Evolutionary conservation across 2,329 filamentous ascomycete species (phyloP), one percentile per base, ranked within the genome.

Genomic region (Colletotrichum shisoi): DNA sequence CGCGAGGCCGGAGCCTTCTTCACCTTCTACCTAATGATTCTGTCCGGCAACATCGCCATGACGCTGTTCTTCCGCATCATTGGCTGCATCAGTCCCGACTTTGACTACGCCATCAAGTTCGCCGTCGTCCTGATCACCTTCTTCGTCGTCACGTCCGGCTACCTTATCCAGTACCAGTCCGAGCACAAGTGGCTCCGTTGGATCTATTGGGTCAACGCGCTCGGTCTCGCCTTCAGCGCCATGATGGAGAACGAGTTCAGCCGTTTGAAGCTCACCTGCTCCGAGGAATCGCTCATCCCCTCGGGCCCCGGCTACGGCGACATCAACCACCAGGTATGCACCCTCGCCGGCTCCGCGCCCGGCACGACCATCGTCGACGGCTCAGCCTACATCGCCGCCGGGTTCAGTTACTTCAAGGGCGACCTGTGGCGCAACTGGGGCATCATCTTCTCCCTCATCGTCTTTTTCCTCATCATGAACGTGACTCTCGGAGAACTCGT

Each of bases 231-330:
- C 0, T 96, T 97, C 74, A 85, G 89, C 12, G 82, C 88, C 2
- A 78, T 97, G 78, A 95, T 96, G 91, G 87, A 91, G 72, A 97
- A 96, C 73, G 93, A 97, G 74, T 96, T 97, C 73, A 83, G 84
- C 42, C 79, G 85, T 12, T 81, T 91, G 48, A 83, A 89, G 34
- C 81, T 96, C 75, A 87, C 84, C 0, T 97, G 93, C 73, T 86
- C 85, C 0, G 81, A 82, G 2, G 83, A 85, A 51, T 91, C 87
- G 0, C 79, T 96, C 4, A 83, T 96, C 21, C 93, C 93, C 0
- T 85, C 82, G 3, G 93, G 92, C 0, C 82, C 86, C 1, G 86
- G 84, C 1, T 96, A 96, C 72, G 81, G 79, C 66, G 84, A 94
- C 68, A 88, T 93, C 73, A 81, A 86, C 46, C 82, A 94, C 72